Evolutionary conservation across 73 alveolate genomes (phyloP).

Genomic region (Uronychia setigera): DNA sequence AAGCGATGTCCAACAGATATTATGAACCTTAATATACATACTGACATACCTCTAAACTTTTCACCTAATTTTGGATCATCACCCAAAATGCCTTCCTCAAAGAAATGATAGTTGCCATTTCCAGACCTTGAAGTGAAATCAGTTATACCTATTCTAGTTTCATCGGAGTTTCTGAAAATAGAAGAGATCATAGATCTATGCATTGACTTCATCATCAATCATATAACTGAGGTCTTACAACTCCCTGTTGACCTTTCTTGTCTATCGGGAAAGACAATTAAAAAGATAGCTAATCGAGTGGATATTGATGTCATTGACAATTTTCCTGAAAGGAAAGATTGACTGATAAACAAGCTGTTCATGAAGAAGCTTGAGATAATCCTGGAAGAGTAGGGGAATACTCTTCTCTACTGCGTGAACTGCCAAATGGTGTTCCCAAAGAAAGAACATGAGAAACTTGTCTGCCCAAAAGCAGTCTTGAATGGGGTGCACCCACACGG

Average conservation of each 20-base stretch:
- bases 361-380: constrained; percentile 62
- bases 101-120: not conserved
- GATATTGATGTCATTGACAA: constrained; percentile 36
- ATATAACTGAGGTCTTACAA: constrained; percentile 57
- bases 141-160: constrained; percentile 56
- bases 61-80: too few species aligned
- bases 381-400: constrained; percentile 57
- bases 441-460: constrained; percentile 18
- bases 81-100: too few species aligned
- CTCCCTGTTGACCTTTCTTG: constrained; percentile 60
- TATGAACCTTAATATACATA: constrained; percentile 48
- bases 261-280: constrained; percentile 38
- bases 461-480: constrained; percentile 48
- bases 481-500: constrained; percentile 37
- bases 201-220: constrained; percentile 35
- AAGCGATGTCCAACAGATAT: constrained; percentile 29
- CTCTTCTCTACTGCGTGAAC: constrained; percentile 49
- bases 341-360: constrained; percentile 47
- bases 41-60: too few species aligned
- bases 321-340: constrained; percentile 50
- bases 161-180: constrained; percentile 62
- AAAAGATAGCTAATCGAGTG: constrained; percentile 42
- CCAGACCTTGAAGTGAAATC: constrained; percentile 40
- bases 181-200: constrained; percentile 50
- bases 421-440: constrained; percentile 51